Evolutionary conservation across 495 filamentous ascomycete species (phyloP).

Genomic region (Aspergillus avenaceus): DNA sequence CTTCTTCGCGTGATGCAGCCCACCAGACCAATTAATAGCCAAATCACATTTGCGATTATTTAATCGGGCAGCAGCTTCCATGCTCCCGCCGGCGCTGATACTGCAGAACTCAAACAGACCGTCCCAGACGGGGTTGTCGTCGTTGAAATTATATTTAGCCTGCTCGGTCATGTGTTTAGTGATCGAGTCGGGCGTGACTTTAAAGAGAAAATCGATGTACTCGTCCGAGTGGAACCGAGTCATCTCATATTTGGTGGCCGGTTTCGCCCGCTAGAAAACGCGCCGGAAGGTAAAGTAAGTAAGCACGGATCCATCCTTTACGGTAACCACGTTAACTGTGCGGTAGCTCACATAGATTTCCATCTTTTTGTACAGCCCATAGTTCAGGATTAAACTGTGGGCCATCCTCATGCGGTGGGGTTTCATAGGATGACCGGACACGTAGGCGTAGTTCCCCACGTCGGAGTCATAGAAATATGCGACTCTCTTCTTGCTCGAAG

Average conservation of each 20-base stretch:
- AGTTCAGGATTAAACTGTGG: slow-evolving; percentile 98
- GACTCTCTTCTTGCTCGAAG: slow-evolving; percentile 55
- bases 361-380: slow-evolving; percentile 96
- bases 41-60: slow-evolving; percentile 95
- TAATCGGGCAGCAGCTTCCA: slow-evolving; percentile 91
- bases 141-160: slow-evolving; percentile 94
- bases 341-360: slow-evolving; percentile 85
- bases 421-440: slow-evolving; percentile 98
- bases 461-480: slow-evolving; percentile 98
- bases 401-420: slow-evolving; percentile 96
- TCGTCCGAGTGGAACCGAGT: slow-evolving; percentile 99
- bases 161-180: slow-evolving; percentile 88
- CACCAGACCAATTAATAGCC: slow-evolving; percentile 98
- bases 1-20: slow-evolving; percentile 95
- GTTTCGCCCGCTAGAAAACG: slow-evolving; percentile 78
- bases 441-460: slow-evolving; percentile 96
- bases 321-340: neutral
- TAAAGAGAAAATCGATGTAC: slow-evolving; percentile 97
- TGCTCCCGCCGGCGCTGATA: slow-evolving; percentile 93
- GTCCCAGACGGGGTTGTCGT: slow-evolving; percentile 97
- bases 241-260: slow-evolving; percentile 94
- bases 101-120: slow-evolving; percentile 98
- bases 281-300: slow-evolving; percentile 18
- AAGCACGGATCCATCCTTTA: neutral
- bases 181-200: slow-evolving; percentile 98